Evolutionary conservation across 2,329 filamentous ascomycete species (phyloP), one percentile per base, ranked within the genome.

Genomic region (Penicillium griseofulvum): DNA sequence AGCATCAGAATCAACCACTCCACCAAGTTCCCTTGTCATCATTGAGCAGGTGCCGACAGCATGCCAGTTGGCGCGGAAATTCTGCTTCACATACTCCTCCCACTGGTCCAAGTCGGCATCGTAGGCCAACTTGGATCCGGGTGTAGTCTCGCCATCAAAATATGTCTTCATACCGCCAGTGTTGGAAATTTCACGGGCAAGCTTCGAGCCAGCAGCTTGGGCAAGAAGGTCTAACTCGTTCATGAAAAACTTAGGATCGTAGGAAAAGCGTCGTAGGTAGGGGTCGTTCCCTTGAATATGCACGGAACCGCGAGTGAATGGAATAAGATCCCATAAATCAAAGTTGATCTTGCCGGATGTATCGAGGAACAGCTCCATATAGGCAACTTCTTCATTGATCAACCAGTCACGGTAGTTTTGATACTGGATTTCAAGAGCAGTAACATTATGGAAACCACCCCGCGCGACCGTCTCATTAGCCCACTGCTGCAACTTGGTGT

Each of bases 11-110:
- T 71, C 68, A 1, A 75, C 67, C 16, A 72, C 70, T 33, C 71
- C 71, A n/a, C 66, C 70, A 24, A 68, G 33, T 24, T 70, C 68
- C 17, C 46, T 58, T 2, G 57, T 8, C 58, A 65, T 68, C 73
- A 76, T 76, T 44, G 59, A 67, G 34, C 68, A 71, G 0, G 71
- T 72, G 2, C 66, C 61, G 8, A 66, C 47, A 2, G 61, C 66
- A 44, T 76, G 72, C 4, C 57, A 70, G 54, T 71, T 70, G 28
- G 64, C 31, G 24, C 65, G 63, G 60, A 68, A 71, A 47, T 63
- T 62, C 19, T 63, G 31, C 46, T 56, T 50, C 5, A 69, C 56
- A 19, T 69, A 68, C 3, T 53, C 48, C 0, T 36, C 47, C 67
- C 69, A 70, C 3, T 65, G 17, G 3, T 62, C 55, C 14, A 68